Evolutionary conservation across 768 basidiomycete genomes (phyloP), one percentile per base, ranked within the genome.

Genomic region (Exsudoporus frostii): DNA sequence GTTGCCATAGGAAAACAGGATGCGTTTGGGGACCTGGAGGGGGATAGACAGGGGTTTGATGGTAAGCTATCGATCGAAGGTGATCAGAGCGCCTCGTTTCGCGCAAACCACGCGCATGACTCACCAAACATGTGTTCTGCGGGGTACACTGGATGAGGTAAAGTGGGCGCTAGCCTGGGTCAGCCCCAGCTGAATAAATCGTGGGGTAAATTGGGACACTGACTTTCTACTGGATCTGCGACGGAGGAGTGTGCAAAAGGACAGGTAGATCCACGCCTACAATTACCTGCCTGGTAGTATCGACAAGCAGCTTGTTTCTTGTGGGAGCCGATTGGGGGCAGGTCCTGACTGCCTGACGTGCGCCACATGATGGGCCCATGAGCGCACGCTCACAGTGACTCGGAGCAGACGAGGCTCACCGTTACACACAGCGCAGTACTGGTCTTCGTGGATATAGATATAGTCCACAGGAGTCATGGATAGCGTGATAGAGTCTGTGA

Each of bases 211-310:
- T 19, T 34, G 37, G 38, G 24, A 37, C 8, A 54, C 64, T 43
- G 50, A 68, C 67, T 24, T 55, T 64, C 53, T 42, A 11, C 19
- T 29, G 20, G 64, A 32, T 53, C 24, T n/a, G 49, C 10, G 46
- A 27, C 37, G 19, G 54, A 37, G 13, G 38, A 4, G 42, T 70
- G 68, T 27, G 44, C 17, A 55, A 71, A 70, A 1, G 60, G 60
- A 51, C 68, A 71, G 14, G 45, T 40, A 20, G 59, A 43, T 27
- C 68, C 68, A 37, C 62, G 66, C 34, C 64, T 65, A 25, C 70
- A 71, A 8, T 49, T 50, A 15, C 66, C 65, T 2, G 58, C 47
- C 37, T 57, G 59, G 25, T 66, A 59, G 50, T 65, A 70, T 56
- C 68, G 55, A 50, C 68, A 70, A 29, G 53, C 14, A 6, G 44